phyloP scores from a whole-genome alignment of 2,329 filamentous ascomycete genomes.

The Claviceps pusilla region DNA sequence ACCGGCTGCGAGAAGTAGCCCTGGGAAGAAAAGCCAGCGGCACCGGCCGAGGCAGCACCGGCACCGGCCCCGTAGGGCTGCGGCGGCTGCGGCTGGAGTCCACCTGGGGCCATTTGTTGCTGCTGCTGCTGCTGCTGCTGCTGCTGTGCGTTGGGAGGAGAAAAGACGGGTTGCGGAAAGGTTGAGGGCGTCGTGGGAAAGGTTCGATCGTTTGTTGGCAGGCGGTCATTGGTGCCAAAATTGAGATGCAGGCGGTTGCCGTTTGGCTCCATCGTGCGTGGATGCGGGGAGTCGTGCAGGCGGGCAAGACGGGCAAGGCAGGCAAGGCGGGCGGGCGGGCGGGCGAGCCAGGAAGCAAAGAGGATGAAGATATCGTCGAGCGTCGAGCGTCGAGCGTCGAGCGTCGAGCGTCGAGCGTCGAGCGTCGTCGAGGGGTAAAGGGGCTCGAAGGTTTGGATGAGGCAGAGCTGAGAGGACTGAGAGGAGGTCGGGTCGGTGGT shows the following conservation, averaged over 20 bases:
- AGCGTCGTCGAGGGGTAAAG: too few relatives aligned
- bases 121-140: slow-evolving; percentile 27
- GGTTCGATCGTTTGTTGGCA: slow-evolving; percentile 46
- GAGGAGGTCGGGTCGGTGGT: too few relatives aligned
- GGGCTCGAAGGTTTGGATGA: too few relatives aligned
- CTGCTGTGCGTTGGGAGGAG: slow-evolving; percentile 13
- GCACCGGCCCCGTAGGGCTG: slow-evolving; percentile 28
- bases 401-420: too few relatives aligned
- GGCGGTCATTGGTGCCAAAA: slow-evolving; percentile 51
- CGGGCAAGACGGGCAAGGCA: not conserved
- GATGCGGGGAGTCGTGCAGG: not conserved
- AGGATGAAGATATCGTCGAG: too few relatives aligned
- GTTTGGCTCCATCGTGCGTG: slow-evolving; percentile 31
- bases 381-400: too few relatives aligned
- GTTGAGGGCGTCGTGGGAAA: slow-evolving; percentile 88
- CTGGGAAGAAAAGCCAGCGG: slow-evolving; percentile 21
- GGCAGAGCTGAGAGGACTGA: too few relatives aligned
- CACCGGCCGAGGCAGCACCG: slow-evolving; percentile 19
- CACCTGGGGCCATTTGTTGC: slow-evolving; percentile 23
- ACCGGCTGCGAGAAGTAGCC: slow-evolving; percentile 50
- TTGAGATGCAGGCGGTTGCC: slow-evolving; percentile 53
- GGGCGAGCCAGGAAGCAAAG: too few relatives aligned
- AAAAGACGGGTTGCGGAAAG: slow-evolving; percentile 31
- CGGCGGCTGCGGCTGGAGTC: slow-evolving; percentile 17
- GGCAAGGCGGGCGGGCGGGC: not conserved